phyloP scores from a whole-genome alignment of 257 asterid species.

The Solanum corneliomulleri region DNA sequence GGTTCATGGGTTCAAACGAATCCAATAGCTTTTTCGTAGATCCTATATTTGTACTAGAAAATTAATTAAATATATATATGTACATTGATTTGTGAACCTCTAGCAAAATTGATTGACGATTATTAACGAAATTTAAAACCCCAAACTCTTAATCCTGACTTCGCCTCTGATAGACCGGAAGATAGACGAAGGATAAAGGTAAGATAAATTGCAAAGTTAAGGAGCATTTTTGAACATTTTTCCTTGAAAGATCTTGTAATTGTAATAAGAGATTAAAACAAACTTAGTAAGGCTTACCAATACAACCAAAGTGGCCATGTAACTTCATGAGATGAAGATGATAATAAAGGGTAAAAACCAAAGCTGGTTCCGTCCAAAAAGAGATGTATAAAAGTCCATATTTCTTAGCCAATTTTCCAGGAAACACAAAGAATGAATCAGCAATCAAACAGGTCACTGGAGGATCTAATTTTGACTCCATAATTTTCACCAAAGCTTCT shows the following conservation, averaged over 20 bases:
- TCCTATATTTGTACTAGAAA: too few relatives aligned
- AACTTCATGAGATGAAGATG: slow-evolving; percentile 36
- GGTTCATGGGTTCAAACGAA: too few relatives aligned
- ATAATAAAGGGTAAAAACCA: slow-evolving; percentile 31
- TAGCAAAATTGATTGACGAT: too few relatives aligned
- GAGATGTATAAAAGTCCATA: slow-evolving; percentile 20
- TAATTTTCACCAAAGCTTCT: slow-evolving; percentile 16
- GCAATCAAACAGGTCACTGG: slow-evolving; percentile 38
- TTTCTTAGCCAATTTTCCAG: slow-evolving; percentile 34
- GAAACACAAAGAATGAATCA: slow-evolving; percentile 39
- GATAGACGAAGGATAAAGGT: too few relatives aligned
- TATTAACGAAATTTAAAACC: too few relatives aligned
- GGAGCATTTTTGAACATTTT: too few relatives aligned
- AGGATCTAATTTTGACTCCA: slow-evolving; percentile 3
- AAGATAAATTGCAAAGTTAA: too few relatives aligned
- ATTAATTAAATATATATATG: too few relatives aligned
- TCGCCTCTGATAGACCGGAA: too few relatives aligned
- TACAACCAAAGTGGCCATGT: slow-evolving; percentile 37
- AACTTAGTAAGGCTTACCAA: slow-evolving; percentile 8
- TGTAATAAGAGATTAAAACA: background rate
- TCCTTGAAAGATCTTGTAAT: background rate
- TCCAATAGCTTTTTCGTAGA: too few relatives aligned
- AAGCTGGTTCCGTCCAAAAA: slow-evolving; percentile 44
- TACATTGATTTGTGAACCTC: too few relatives aligned
- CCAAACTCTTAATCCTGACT: too few relatives aligned